These are phyloP conservation scores for Fennellomyces sp. DNA, from an alignment of 371 early-diverging fungal species.

Conservation along the genomic window DNA sequence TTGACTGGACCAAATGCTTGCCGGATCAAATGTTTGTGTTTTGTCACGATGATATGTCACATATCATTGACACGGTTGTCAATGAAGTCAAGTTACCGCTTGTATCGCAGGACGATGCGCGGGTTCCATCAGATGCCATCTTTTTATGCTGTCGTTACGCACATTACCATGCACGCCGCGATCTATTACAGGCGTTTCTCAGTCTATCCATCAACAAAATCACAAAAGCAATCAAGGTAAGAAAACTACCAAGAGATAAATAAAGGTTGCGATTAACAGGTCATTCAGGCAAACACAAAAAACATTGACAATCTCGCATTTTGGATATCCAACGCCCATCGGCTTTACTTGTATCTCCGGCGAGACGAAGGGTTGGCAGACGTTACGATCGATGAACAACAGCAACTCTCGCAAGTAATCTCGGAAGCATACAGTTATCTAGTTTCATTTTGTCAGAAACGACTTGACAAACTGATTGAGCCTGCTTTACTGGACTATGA, in stretches of 20 bases:
- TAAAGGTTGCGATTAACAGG: too few species aligned
- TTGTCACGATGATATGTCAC: slow-evolving; percentile 61
- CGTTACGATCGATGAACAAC: slow-evolving; percentile 63
- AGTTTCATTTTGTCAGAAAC: slow-evolving; percentile 55
- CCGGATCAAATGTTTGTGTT: slow-evolving; percentile 93
- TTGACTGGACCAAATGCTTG: slow-evolving; percentile 75
- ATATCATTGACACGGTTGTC: slow-evolving; percentile 70
- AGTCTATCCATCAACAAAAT: slow-evolving; percentile 55
- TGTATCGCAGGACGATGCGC: slow-evolving; percentile 47
- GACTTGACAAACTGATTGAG: slow-evolving; percentile 64
- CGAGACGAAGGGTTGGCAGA: slow-evolving; percentile 73
- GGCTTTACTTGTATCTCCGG: slow-evolving; percentile 78
- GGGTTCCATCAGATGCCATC: slow-evolving; percentile 81
- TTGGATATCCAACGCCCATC: slow-evolving; percentile 83
- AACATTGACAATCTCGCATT: slow-evolving; percentile 51
- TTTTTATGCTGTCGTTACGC: slow-evolving; percentile 91
- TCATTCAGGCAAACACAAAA: slow-evolving; percentile 22
- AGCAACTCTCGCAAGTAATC: slow-evolving; percentile 61
- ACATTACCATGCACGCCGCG: slow-evolving; percentile 67
- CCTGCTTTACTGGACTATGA: slow-evolving; percentile 74
- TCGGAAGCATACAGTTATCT: slow-evolving; percentile 45
- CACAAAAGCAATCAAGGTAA: slow-evolving; percentile 54
- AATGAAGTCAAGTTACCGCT: slow-evolving; percentile 49
- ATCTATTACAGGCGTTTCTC: slow-evolving; percentile 68
- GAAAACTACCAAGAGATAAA: background rate